phyloP scores from a whole-genome alignment of 2,329 filamentous ascomycete genomes.

The Fusarium pininemorale region DNA sequence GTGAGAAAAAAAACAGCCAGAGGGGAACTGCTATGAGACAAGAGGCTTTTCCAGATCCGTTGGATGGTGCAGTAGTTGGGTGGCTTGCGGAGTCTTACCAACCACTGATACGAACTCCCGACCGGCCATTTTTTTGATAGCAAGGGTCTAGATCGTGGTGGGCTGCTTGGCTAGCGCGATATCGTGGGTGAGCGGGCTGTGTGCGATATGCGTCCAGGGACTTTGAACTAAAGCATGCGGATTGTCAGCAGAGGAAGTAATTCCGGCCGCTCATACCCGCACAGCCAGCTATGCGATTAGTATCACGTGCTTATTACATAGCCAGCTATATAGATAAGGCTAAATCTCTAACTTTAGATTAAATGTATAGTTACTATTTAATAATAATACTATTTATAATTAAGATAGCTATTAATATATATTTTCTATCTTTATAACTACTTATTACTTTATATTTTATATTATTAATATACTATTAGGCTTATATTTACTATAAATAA shows the following conservation, averaged over 20 bases:
- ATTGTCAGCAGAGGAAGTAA: background rate
- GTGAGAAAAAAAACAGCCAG: background rate
- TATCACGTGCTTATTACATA: too few relatives aligned
- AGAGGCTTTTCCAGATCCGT: background rate
- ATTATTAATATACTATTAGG: too few relatives aligned
- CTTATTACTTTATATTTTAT: too few relatives aligned
- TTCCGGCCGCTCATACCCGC: too few relatives aligned
- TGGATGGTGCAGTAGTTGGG: background rate
- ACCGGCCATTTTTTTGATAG: background rate
- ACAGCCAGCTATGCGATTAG: too few relatives aligned
- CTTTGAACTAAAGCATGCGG: background rate
- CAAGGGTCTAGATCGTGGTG: conserved; percentile 17
- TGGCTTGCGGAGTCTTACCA: background rate
- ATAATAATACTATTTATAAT: too few relatives aligned
- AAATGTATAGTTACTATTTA: too few relatives aligned
- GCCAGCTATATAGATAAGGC: too few relatives aligned
- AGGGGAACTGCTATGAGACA: background rate
- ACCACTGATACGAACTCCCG: conserved; percentile 17
- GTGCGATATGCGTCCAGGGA: conserved; percentile 15
- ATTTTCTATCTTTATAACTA: too few relatives aligned
- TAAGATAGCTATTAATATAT: too few relatives aligned
- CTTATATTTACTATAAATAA: too few relatives aligned
- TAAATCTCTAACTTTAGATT: too few relatives aligned
- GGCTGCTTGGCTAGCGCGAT: background rate
- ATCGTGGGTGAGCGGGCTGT: background rate